Conservation (phyloP, 2,329 filamentous ascomycete species). For the Monilinia laxa region DNA sequence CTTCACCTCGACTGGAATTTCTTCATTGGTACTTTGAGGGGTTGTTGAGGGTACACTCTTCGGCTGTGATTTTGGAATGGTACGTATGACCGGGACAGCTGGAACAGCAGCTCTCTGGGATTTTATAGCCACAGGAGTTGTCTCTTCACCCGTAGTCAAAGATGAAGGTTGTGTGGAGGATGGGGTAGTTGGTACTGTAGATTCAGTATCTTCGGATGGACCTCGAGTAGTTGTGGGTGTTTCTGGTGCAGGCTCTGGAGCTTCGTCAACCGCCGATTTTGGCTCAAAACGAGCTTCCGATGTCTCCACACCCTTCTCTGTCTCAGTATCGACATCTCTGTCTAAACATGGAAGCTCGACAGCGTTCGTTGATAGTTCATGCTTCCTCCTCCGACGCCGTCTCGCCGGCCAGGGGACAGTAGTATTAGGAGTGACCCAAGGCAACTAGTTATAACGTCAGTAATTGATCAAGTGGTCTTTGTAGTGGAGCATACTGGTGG, state of each 20-base stretch:
- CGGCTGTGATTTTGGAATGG: constrained; percentile 45
- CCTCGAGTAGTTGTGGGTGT: constrained; percentile 46
- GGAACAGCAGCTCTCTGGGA: constrained; percentile 44
- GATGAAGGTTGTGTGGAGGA: constrained; percentile 46
- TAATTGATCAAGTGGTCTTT: constrained; percentile 16
- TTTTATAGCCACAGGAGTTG: constrained; percentile 34
- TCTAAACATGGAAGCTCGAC: constrained; percentile 32
- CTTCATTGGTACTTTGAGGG: constrained; percentile 27
- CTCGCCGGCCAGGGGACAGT: constrained; percentile 52
- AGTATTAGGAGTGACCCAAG: constrained; percentile 54
- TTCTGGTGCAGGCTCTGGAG: constrained; percentile 44
- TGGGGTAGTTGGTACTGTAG: constrained; percentile 55
- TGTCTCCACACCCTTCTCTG: not conserved
- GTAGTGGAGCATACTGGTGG: constrained; percentile 49
- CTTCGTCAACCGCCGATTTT: not conserved
- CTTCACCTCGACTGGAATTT: constrained; percentile 26
- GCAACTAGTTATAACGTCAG: constrained; percentile 48
- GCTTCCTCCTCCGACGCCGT: constrained; percentile 46
- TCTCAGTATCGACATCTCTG: not conserved
- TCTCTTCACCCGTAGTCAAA: constrained; percentile 29
- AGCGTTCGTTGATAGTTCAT: constrained; percentile 31
- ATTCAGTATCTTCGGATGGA: constrained; percentile 42
- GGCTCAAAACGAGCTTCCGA: not conserved
- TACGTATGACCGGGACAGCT: constrained; percentile 41
- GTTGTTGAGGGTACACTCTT: constrained; percentile 33